phyloP scores from a whole-genome alignment of 2,329 filamentous ascomycete genomes.

The Ceratocystis ficicola region DNA sequence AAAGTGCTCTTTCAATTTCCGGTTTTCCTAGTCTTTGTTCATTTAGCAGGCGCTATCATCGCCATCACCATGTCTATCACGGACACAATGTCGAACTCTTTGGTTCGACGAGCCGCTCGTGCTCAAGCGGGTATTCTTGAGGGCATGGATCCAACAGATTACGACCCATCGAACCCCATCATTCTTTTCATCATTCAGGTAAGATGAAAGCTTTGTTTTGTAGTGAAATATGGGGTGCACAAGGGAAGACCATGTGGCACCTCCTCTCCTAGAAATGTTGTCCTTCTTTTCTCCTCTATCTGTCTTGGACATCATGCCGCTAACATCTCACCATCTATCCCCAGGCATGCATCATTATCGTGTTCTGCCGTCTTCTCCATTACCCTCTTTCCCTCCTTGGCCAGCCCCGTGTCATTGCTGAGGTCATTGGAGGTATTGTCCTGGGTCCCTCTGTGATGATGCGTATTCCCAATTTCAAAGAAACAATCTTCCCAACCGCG shows the following conservation, averaged over 20 bases:
- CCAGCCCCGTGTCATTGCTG: constrained; percentile 71
- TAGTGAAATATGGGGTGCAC: background rate
- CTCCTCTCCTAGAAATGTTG: background rate
- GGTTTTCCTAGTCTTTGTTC: too few species aligned
- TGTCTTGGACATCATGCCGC: background rate
- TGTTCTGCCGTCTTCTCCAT: constrained; percentile 46
- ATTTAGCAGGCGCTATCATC: background rate
- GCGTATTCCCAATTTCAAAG: constrained; percentile 65
- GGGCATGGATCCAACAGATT: constrained; percentile 54
- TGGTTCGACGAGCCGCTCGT: constrained; percentile 26
- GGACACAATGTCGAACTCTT: constrained; percentile 25
- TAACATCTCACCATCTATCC: constrained; percentile 22
- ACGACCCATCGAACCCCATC: constrained; percentile 59
- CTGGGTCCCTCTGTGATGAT: constrained; percentile 82
- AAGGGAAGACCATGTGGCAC: background rate
- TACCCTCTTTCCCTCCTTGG: constrained; percentile 65
- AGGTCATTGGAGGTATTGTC: constrained; percentile 74
- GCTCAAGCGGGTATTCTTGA: constrained; percentile 55
- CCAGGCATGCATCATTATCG: constrained; percentile 36
- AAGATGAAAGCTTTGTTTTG: constrained; percentile 17
- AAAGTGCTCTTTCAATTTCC: background rate
- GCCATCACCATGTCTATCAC: constrained; percentile 25
- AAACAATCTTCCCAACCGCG: constrained; percentile 60
- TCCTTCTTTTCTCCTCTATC: background rate
- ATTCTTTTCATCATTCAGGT: constrained; percentile 65